A percentile compares a stretch with the other conserved stretches of the same genome.
These are phyloP conservation scores for Phialophora macrospora DNA, from an alignment of 2,329 filamentous ascomycete genomes.

Conservation along the genomic window DNA sequence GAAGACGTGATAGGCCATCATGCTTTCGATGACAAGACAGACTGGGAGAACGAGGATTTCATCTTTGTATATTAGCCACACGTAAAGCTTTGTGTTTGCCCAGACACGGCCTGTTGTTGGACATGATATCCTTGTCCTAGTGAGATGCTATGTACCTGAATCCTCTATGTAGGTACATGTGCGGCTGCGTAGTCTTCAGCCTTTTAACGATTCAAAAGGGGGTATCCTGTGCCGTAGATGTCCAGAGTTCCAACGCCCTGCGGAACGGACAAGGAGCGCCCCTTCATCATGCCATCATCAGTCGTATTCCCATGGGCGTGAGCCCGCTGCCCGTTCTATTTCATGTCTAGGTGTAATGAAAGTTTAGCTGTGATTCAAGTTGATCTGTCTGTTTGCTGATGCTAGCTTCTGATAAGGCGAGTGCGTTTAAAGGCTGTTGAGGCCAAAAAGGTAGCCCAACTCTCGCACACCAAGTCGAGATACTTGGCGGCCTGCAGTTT, in stretches of 20 bases:
- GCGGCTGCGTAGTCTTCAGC: too few relatives aligned
- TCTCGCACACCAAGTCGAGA: constrained; percentile 69
- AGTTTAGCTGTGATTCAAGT: not conserved
- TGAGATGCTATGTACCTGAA: not conserved
- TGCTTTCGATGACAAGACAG: constrained; percentile 43
- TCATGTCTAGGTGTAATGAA: not conserved
- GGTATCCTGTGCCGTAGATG: not conserved
- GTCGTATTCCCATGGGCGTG: not conserved
- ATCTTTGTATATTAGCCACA: constrained; percentile 42
- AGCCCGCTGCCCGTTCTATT: not conserved
- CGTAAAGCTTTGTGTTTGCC: not conserved
- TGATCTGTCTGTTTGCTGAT: not conserved
- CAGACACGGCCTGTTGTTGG: not conserved
- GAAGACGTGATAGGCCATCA: constrained; percentile 38
- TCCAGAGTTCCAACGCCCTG: not conserved
- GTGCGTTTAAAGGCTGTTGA: constrained; percentile 23
- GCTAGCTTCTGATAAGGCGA: not conserved
- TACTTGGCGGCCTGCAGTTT: constrained; percentile 69
- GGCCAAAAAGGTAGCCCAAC: constrained; percentile 70
- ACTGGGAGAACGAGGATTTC: constrained; percentile 43
- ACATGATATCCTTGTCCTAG: not conserved
- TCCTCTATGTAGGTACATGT: not conserved
- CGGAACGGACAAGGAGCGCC: not conserved
- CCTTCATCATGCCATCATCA: not conserved
- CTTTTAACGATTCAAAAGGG: not conserved